Percentiles rank a stretch among this genome's conserved stretches.
These are phyloP conservation scores for Diaporthe citriasiana DNA, from an alignment of 2,329 filamentous ascomycete species.

Conservation along the genomic window DNA sequence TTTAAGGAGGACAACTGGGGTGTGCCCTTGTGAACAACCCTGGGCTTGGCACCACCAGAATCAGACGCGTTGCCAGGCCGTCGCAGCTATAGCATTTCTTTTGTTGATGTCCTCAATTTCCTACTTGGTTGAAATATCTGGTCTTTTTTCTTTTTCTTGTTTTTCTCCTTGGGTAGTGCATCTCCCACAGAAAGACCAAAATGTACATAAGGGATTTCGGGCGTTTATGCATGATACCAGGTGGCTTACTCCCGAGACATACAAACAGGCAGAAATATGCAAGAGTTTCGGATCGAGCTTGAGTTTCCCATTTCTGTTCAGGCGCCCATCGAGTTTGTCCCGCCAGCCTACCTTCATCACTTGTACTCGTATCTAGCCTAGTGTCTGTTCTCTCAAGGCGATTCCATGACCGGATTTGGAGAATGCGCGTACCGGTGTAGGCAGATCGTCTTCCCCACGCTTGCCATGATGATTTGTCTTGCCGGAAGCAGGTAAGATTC, in stretches of 20 bases:
- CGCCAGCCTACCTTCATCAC: background rate
- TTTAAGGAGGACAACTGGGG: slow-evolving; percentile 90
- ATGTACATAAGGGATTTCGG: slow-evolving; percentile 30
- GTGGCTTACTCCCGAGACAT: background rate
- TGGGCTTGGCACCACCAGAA: background rate
- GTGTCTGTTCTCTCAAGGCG: background rate
- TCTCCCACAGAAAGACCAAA: background rate
- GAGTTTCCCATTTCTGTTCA: background rate
- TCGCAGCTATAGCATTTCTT: background rate
- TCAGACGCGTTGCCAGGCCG: background rate
- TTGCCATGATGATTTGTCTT: background rate
- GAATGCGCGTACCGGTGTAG: background rate
- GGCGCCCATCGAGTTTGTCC: background rate
- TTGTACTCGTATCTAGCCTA: background rate
- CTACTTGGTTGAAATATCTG: background rate
- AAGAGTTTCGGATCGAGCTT: background rate
- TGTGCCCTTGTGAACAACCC: background rate
- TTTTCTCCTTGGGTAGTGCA: background rate
- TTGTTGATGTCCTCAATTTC: background rate
- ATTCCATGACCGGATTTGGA: background rate
- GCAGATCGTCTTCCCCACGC: background rate
- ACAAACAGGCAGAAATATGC: background rate
- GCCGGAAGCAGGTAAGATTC: background rate
- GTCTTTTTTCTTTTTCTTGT: background rate
- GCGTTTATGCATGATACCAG: slow-evolving; percentile 36